phyloP scores from a whole-genome alignment of 495 filamentous ascomycete species.

The Podospora pseudoanserina region DNA sequence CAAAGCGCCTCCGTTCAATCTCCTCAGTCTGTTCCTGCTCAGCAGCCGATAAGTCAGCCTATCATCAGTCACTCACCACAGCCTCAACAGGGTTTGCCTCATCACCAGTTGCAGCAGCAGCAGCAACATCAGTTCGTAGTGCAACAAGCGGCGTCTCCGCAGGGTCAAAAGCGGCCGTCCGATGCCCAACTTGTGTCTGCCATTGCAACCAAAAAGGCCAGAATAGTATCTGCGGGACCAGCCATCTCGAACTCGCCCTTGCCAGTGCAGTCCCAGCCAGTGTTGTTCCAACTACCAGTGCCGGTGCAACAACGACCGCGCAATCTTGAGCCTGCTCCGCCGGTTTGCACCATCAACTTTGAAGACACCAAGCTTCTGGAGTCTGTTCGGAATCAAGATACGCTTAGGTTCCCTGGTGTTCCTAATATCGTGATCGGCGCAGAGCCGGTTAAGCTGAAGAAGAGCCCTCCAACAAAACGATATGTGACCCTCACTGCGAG shows the following conservation, averaged over 20 bases:
- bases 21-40: constrained; percentile 3
- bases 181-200: constrained; percentile 15
- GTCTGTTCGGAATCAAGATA: constrained; percentile 5
- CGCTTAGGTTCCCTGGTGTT: constrained; percentile 20
- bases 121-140: background rate
- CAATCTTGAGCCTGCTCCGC: background rate
- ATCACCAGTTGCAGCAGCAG: constrained; percentile 13
- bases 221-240: constrained; percentile 10
- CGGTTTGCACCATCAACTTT: constrained; percentile 16
- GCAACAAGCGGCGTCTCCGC: constrained; percentile 12
- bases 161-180: constrained; percentile 21
- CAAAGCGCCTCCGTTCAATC: background rate
- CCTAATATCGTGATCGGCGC: constrained; percentile 28
- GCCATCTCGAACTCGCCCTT: background rate
- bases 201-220: constrained; percentile 26
- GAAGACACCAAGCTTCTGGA: constrained; percentile 21
- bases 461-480: constrained; percentile 29
- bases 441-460: constrained; percentile 25
- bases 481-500: constrained; percentile 29
- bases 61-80: constrained; percentile 2
- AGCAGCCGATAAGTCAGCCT: constrained; percentile 1
- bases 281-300: background rate
- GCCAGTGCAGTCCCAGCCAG: background rate
- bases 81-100: constrained; percentile 4
- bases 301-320: background rate